phyloP scores from a whole-genome alignment of 768 basidiomycete genomes.

The Macrocybe gigantea region DNA sequence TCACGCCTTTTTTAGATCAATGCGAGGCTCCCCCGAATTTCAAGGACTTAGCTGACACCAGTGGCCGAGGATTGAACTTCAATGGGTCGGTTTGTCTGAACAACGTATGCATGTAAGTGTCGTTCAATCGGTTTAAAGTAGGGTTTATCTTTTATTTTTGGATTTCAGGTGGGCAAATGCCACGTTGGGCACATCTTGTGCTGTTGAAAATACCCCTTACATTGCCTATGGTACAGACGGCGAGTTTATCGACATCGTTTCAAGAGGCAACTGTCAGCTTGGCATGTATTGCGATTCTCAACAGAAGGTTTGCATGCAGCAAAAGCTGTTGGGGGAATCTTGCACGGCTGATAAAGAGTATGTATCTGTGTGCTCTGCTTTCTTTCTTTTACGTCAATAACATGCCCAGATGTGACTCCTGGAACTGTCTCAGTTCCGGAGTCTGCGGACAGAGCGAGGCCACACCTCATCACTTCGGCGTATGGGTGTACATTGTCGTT shows the following conservation, averaged over 20 bases:
- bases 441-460: conserved; percentile 61
- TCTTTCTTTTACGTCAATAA: neutral
- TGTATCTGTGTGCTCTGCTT: conserved; percentile 7
- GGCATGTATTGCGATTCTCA: conserved; percentile 75
- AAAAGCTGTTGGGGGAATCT: conserved; percentile 48
- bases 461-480: conserved; percentile 53
- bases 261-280: conserved; percentile 70
- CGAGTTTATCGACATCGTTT: conserved; percentile 75
- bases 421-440: conserved; percentile 61
- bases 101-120: conserved; percentile 71
- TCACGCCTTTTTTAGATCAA: conserved; percentile 49
- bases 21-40: conserved; percentile 67
- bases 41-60: conserved; percentile 54
- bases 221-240: conserved; percentile 55
- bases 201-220: conserved; percentile 76
- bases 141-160: conserved; percentile 1
- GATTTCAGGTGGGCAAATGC: conserved; percentile 68
- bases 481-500: conserved; percentile 70
- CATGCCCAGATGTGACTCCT: conserved; percentile 56
- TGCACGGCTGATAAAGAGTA: conserved; percentile 54
- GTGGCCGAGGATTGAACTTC: conserved; percentile 62
- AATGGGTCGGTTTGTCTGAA: conserved; percentile 86
- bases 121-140: conserved; percentile 1
- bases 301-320: conserved; percentile 48
- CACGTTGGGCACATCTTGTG: conserved; percentile 56